Evolutionary conservation across 176 grass and related monocot species (phyloP).

Genomic region (Oryza nivara): DNA sequence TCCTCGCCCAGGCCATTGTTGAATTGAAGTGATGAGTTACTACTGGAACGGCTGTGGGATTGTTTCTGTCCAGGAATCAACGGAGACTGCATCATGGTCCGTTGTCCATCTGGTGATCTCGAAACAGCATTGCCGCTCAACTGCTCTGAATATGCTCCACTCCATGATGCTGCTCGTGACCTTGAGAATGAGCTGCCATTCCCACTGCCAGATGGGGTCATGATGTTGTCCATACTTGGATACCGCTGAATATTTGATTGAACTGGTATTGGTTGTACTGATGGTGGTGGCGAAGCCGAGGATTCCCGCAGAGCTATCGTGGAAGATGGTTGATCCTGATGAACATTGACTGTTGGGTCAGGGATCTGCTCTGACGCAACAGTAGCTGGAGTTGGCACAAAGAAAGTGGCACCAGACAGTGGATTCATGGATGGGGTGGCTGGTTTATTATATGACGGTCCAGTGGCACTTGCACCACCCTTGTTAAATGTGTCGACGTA

Average conservation of each 20-base stretch:
- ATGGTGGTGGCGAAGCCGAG: constrained; percentile 42
- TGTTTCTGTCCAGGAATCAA: constrained; percentile 41
- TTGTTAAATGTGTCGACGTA: constrained; percentile 98
- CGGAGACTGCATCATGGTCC: constrained; percentile 21
- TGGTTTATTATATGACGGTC: constrained; percentile 56
- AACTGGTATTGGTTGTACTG: background rate
- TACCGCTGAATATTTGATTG: constrained; percentile 56
- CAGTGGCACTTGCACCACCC: constrained; percentile 47
- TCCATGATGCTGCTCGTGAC: constrained; percentile 77
- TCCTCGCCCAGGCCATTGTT: constrained; percentile 49
- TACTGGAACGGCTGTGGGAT: constrained; percentile 43
- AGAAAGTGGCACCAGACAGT: constrained; percentile 62
- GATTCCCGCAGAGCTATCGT: constrained; percentile 30
- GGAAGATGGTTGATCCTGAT: constrained; percentile 17
- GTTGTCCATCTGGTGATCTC: constrained; percentile 39
- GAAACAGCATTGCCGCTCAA: background rate
- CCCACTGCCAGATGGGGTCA: constrained; percentile 38
- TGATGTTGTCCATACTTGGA: constrained; percentile 68
- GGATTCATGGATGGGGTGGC: constrained; percentile 51
- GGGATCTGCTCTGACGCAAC: constrained; percentile 33
- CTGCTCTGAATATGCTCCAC: constrained; percentile 60
- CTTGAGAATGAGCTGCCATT: constrained; percentile 43
- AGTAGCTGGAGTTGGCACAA: constrained; percentile 59
- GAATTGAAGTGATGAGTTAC: constrained; percentile 37
- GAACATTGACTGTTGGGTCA: constrained; percentile 10